Evolutionary conservation across 1,139 yeast species (phyloP).

Genomic region (Meyerozyma elateridarum): DNA sequence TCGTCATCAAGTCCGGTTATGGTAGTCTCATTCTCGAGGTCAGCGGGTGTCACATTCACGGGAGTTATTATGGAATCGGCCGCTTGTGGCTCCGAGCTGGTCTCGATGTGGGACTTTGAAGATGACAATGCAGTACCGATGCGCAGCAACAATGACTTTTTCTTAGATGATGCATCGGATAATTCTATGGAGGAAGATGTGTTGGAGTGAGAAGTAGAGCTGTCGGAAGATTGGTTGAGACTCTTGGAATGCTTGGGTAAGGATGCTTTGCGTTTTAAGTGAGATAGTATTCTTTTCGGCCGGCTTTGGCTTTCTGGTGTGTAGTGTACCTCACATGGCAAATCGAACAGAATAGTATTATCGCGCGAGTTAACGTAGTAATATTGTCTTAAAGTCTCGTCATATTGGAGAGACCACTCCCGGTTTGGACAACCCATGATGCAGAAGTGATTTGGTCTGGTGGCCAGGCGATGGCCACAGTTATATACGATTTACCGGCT

Average conservation of each 20-base stretch:
- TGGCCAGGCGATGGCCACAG: not conserved
- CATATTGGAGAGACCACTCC: constrained; percentile 23
- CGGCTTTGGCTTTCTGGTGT: constrained; percentile 9
- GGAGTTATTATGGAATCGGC: too few relatives aligned
- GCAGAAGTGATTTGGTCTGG: too few relatives aligned
- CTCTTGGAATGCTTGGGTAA: too few relatives aligned
- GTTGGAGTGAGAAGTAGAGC: too few relatives aligned
- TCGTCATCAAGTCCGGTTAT: constrained; percentile 11
- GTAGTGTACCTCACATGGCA: constrained; percentile 37
- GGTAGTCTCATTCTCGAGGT: too few relatives aligned
- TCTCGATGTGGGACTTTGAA: constrained; percentile 11
- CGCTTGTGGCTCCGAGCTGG: too few relatives aligned
- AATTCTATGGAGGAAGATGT: not conserved
- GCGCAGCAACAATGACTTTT: constrained; percentile 11
- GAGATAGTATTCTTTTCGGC: constrained; percentile 6
- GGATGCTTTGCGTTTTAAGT: too few relatives aligned
- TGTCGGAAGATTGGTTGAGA: too few relatives aligned
- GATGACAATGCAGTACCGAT: constrained; percentile 17
- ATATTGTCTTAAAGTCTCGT: constrained; percentile 30
- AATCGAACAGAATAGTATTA: constrained; percentile 33
- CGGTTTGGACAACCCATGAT: constrained; percentile 2
- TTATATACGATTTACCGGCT: not conserved
- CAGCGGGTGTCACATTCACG: too few relatives aligned
- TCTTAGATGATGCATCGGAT: too few relatives aligned
- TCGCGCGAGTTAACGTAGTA: constrained; percentile 32